Percentiles rank a stretch among this genome's conserved stretches.
Conservation (phyloP, 116 monocot species). For the Phalaenopsis hybrid region DNA sequence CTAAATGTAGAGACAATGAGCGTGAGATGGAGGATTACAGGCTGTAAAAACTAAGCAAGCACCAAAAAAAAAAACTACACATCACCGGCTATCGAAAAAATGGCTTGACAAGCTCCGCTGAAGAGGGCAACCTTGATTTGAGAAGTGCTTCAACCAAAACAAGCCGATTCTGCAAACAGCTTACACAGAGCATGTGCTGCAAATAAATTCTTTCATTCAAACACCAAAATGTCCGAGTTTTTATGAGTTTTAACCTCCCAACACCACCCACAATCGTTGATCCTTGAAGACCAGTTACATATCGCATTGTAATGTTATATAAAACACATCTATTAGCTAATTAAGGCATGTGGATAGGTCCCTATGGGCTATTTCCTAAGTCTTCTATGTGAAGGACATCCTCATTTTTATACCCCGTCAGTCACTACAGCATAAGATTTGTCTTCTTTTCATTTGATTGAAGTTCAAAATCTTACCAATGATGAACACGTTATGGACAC, state of each 20-base stretch:
- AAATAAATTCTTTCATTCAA: neutral
- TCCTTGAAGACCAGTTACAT: too few species aligned
- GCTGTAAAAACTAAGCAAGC: neutral
- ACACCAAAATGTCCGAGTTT: neutral
- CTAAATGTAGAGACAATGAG: neutral
- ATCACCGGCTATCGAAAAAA: neutral
- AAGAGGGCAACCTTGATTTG: neutral
- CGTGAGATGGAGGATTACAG: neutral
- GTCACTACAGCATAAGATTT: neutral
- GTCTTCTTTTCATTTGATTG: neutral
- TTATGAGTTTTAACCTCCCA: neutral
- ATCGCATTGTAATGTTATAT: too few species aligned
- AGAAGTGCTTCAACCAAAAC: neutral
- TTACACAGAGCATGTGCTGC: neutral
- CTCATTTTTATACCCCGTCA: neutral
- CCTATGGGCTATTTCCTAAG: neutral
- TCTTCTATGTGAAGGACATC: neutral
- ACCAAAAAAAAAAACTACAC: neutral
- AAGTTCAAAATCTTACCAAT: neutral
- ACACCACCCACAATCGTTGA: too few species aligned
- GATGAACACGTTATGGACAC: neutral
- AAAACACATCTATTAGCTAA: too few species aligned
- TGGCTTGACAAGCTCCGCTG: neutral
- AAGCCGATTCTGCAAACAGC: neutral
- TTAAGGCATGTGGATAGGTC: neutral